These are phyloP conservation scores for Pharus latifolius DNA, from an alignment of 176 grass and related monocot species.

Conservation along the genomic window DNA sequence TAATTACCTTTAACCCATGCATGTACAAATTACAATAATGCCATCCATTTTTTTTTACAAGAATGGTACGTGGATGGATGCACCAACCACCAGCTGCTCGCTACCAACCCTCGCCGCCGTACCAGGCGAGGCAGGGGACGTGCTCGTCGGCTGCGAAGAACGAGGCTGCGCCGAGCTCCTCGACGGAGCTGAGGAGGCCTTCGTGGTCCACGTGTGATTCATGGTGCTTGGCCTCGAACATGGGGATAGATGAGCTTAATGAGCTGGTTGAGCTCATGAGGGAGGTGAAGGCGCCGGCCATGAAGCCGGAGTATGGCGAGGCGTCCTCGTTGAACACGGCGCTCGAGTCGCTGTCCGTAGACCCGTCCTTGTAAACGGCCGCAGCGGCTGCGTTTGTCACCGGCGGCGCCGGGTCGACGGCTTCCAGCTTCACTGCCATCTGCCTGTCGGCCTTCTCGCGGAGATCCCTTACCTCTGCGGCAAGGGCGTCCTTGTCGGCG, in stretches of 20 bases:
- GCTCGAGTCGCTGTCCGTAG: slow-evolving; percentile 49
- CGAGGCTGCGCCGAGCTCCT: neutral
- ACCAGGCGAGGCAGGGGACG: slow-evolving; percentile 24
- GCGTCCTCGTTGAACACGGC: slow-evolving; percentile 47
- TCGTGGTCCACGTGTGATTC: slow-evolving; percentile 15
- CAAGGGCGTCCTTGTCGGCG: slow-evolving; percentile 47
- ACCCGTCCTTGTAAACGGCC: slow-evolving; percentile 1
- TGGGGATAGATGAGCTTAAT: slow-evolving; percentile 11
- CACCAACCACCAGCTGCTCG: neutral
- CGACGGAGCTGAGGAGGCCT: neutral
- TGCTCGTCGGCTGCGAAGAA: slow-evolving; percentile 32
- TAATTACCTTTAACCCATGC: slow-evolving; percentile 16
- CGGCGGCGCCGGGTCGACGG: neutral
- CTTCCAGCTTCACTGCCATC: slow-evolving; percentile 24
- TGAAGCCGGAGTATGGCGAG: slow-evolving; percentile 20
- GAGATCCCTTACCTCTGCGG: slow-evolving; percentile 38
- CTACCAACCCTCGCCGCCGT: slow-evolving; percentile 21
- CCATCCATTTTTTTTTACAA: slow-evolving; percentile 31
- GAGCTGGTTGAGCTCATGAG: slow-evolving; percentile 15
- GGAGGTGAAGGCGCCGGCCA: slow-evolving; percentile 20
- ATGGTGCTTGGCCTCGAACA: slow-evolving; percentile 12
- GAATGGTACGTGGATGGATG: neutral
- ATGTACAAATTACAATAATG: slow-evolving; percentile 10
- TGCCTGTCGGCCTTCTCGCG: slow-evolving; percentile 5
- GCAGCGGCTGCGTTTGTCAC: neutral